Conservation (phyloP, 345 rosid species). For the Eucalyptus curtisii region DNA sequence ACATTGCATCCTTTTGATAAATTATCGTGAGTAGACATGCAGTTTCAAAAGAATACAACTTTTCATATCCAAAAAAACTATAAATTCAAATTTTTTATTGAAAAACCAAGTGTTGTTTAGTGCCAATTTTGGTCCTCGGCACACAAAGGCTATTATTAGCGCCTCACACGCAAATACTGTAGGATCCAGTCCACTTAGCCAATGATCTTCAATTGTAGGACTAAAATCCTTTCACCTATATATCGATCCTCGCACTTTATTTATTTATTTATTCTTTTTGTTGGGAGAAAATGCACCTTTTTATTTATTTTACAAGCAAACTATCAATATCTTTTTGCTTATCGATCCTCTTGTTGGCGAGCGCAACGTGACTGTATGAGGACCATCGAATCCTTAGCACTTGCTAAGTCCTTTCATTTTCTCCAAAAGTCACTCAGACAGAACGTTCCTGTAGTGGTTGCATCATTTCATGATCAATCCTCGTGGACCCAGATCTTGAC, state of each 20-base stretch:
- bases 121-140: background rate
- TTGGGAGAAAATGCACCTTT: background rate
- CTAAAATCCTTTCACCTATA: too few relatives aligned
- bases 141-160: background rate
- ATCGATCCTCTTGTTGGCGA: background rate
- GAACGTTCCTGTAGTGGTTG: background rate
- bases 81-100: too few relatives aligned
- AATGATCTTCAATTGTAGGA: background rate
- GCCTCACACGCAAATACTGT: background rate
- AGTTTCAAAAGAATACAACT: too few relatives aligned
- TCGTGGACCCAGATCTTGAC: background rate
- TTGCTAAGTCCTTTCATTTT: background rate
- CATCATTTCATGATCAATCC: background rate
- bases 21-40: too few relatives aligned
- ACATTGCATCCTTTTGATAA: too few relatives aligned
- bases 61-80: too few relatives aligned
- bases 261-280: too few relatives aligned
- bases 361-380: background rate
- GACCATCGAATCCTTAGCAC: background rate
- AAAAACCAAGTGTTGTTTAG: background rate
- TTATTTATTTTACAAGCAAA: too few relatives aligned
- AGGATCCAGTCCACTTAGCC: background rate
- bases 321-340: background rate
- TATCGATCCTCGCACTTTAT: background rate
- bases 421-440: background rate